phyloP scores from a whole-genome alignment of 1,139 yeast species.

The Nadsonia starkeyi-henricii region DNA sequence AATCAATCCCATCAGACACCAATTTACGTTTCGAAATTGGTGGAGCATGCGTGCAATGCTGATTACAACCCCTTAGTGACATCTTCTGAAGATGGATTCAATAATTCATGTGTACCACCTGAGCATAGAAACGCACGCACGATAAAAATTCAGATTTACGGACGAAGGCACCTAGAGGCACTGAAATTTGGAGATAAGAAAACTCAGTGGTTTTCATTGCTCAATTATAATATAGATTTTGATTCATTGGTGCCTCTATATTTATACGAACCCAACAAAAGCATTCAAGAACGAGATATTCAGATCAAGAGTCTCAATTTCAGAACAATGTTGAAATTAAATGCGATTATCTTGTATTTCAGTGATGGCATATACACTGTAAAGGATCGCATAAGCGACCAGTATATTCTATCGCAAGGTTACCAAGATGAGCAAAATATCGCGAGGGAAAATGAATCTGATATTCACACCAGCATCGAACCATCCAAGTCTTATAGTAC shows the following conservation, averaged over 20 bases:
- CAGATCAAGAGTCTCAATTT: background rate
- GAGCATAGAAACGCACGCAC: background rate
- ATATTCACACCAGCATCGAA: too few relatives aligned
- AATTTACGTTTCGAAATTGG: background rate
- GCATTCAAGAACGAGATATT: background rate
- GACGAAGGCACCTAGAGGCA: background rate
- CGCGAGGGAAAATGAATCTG: too few relatives aligned
- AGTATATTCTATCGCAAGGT: too few relatives aligned
- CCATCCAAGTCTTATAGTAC: too few relatives aligned
- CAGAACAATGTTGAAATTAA: background rate
- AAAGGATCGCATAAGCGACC: background rate
- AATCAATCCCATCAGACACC: background rate
- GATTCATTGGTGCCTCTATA: background rate
- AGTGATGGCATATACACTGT: background rate
- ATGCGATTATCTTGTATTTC: background rate
- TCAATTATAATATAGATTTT: background rate
- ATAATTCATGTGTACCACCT: background rate
- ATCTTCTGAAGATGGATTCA: background rate
- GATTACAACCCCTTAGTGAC: background rate
- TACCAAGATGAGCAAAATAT: too few relatives aligned
- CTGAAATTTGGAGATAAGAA: background rate
- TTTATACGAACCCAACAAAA: background rate
- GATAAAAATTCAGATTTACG: background rate
- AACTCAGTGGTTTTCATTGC: background rate
- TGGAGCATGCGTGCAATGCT: background rate